Conservation (phyloP, 2,329 filamentous ascomycete species). For the Leptographium lundbergii region DNA sequence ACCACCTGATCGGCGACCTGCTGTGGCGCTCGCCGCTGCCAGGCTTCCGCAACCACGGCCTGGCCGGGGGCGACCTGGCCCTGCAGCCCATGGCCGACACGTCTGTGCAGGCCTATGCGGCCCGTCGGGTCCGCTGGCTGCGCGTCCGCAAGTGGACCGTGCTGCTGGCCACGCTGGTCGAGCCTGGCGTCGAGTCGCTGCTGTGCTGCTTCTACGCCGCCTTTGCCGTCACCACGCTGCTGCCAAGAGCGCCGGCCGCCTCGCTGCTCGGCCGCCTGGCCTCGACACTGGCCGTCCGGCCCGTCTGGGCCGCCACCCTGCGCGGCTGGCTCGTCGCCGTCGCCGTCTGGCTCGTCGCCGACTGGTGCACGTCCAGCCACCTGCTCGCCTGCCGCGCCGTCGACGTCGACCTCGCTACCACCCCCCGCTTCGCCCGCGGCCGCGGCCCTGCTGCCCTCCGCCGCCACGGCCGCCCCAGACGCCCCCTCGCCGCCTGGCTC, state of each 20-base stretch:
- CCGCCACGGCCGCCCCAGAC: constrained; percentile 27
- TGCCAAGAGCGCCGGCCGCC: constrained; percentile 25
- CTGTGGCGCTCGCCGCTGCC: constrained; percentile 63
- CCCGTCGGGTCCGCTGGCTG: constrained; percentile 76
- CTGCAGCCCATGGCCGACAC: constrained; percentile 83
- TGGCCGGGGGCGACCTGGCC: constrained; percentile 75
- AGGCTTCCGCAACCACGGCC: constrained; percentile 61
- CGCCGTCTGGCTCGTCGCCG: constrained; percentile 57
- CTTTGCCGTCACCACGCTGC: constrained; percentile 64
- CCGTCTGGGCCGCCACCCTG: constrained; percentile 55
- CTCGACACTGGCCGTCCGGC: constrained; percentile 33
- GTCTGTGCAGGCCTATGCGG: constrained; percentile 63
- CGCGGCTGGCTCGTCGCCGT: constrained; percentile 56
- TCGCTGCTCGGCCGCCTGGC: constrained; percentile 28
- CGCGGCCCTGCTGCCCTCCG: constrained; percentile 24
- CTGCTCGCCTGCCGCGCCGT: constrained; percentile 64
- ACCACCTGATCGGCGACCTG: constrained; percentile 87
- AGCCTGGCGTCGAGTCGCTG: constrained; percentile 83
- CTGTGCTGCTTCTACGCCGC: constrained; percentile 71
- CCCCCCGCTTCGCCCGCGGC: constrained; percentile 54
- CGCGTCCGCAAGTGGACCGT: constrained; percentile 93
- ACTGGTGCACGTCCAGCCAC: constrained; percentile 59
- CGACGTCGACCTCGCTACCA: constrained; percentile 45
- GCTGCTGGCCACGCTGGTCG: constrained; percentile 73
- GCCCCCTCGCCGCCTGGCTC: constrained; percentile 59